phyloP scores from a whole-genome alignment of 768 basidiomycete species.

The Tylopilus rubrobrunneus region DNA sequence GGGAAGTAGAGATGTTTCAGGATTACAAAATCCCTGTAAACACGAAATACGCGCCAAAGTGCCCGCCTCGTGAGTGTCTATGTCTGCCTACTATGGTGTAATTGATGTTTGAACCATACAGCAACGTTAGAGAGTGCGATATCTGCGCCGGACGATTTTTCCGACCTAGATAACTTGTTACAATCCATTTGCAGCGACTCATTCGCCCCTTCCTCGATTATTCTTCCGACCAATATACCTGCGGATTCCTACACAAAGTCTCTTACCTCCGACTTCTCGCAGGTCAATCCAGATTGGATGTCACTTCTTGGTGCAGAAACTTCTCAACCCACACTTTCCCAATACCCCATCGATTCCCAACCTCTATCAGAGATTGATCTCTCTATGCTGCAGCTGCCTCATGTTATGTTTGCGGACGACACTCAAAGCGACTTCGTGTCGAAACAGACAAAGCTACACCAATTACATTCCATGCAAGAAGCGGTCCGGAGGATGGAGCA shows the following conservation, averaged over 20 bases:
- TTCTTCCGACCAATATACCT: background rate
- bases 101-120: background rate
- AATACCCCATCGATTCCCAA: slow-evolving; percentile 1
- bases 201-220: background rate
- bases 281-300: slow-evolving; percentile 12
- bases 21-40: slow-evolving; percentile 20
- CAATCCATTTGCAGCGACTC: background rate
- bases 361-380: slow-evolving; percentile 24
- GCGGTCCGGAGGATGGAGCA: slow-evolving; percentile 31
- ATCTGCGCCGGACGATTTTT: background rate
- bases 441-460: slow-evolving; percentile 18
- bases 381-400: slow-evolving; percentile 23
- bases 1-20: slow-evolving; percentile 36
- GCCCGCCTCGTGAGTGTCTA: slow-evolving; percentile 4
- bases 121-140: background rate
- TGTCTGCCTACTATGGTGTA: background rate
- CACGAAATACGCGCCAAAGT: background rate
- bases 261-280: background rate
- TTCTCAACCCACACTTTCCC: background rate
- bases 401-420: too few species aligned
- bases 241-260: background rate
- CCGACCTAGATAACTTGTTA: slow-evolving; percentile 9
- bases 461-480: slow-evolving; percentile 30
- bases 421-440: slow-evolving; percentile 1
- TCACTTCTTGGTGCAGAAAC: slow-evolving; percentile 9